Evolutionary conservation across 2,329 filamentous ascomycete genomes (phyloP).

Genomic region (Fusarium aywerte): DNA sequence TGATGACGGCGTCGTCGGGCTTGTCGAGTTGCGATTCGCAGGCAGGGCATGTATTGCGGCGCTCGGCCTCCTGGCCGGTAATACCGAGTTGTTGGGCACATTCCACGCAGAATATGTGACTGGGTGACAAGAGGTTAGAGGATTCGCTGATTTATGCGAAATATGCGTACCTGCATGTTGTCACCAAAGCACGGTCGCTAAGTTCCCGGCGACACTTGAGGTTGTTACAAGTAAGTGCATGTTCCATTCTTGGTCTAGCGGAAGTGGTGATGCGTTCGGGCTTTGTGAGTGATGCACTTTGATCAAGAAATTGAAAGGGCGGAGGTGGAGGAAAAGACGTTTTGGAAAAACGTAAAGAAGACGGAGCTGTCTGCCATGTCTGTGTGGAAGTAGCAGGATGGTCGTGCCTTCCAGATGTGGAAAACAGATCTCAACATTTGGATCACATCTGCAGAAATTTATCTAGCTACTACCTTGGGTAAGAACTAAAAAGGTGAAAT

Average conservation of each 20-base stretch:
- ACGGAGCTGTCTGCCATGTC: too few relatives aligned
- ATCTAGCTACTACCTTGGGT: too few relatives aligned
- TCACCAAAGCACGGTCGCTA: slow-evolving; percentile 79
- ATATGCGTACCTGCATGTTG: slow-evolving; percentile 78
- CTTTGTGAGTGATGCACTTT: not conserved
- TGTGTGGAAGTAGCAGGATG: not conserved
- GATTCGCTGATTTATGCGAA: not conserved
- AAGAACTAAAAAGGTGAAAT: not conserved
- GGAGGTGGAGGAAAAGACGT: not conserved
- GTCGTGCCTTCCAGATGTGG: not conserved
- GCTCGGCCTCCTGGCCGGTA: slow-evolving; percentile 51
- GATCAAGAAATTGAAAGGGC: not conserved
- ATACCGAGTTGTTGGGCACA: slow-evolving; percentile 76
- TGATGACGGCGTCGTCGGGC: slow-evolving; percentile 78
- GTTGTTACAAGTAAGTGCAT: slow-evolving; percentile 80
- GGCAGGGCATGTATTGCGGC: slow-evolving; percentile 73
- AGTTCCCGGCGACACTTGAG: slow-evolving; percentile 79
- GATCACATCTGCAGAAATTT: not conserved
- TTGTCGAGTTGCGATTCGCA: slow-evolving; percentile 75
- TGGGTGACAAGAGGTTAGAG: slow-evolving; percentile 48
- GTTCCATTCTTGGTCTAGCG: slow-evolving; percentile 70
- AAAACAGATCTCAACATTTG: not conserved
- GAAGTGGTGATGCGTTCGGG: not conserved
- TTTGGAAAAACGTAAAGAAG: not conserved
- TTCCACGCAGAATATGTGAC: slow-evolving; percentile 85